Evolutionary conservation across 208 protist species (phyloP).

Genomic region (Trypanosoma cruzi): DNA sequence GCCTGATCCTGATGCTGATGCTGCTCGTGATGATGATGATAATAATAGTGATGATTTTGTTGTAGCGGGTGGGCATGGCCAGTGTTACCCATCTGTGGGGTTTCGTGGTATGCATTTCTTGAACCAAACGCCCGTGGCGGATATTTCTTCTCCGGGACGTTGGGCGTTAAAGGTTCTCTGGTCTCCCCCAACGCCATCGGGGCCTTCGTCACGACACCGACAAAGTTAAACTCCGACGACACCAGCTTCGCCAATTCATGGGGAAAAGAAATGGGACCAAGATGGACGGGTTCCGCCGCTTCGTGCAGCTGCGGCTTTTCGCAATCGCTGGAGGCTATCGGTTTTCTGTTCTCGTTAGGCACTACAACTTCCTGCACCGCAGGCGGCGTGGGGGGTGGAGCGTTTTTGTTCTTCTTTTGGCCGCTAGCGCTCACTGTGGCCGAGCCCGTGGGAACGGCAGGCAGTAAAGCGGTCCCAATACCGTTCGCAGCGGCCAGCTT

Average conservation of each 20-base stretch:
- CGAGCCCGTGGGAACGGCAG: constrained; percentile 15
- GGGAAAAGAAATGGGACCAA: constrained; percentile 52
- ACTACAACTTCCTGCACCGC: constrained; percentile 10
- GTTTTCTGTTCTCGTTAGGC: background rate
- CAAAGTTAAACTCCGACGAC: constrained; percentile 32
- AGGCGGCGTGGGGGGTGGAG: background rate
- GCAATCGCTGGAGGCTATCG: background rate
- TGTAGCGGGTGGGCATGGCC: constrained; percentile 7
- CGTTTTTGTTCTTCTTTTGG: background rate
- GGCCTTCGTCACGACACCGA: constrained; percentile 17
- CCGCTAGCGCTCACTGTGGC: constrained; percentile 14
- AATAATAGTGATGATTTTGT: constrained; percentile 23
- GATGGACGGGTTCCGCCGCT: constrained; percentile 12
- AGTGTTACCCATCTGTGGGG: background rate
- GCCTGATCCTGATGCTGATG: constrained; percentile 27
- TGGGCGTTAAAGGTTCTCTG: background rate
- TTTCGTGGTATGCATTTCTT: constrained; percentile 9
- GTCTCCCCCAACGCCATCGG: constrained; percentile 19
- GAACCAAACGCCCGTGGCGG: constrained; percentile 2
- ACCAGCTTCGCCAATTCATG: constrained; percentile 30
- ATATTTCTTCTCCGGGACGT: background rate
- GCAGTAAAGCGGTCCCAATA: constrained; percentile 9
- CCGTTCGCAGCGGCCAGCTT: constrained; percentile 23
- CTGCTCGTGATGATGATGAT: constrained; percentile 21
- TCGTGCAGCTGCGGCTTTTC: background rate